Conservation (phyloP, 305 asterid species). For the Coffea humblotiana region DNA sequence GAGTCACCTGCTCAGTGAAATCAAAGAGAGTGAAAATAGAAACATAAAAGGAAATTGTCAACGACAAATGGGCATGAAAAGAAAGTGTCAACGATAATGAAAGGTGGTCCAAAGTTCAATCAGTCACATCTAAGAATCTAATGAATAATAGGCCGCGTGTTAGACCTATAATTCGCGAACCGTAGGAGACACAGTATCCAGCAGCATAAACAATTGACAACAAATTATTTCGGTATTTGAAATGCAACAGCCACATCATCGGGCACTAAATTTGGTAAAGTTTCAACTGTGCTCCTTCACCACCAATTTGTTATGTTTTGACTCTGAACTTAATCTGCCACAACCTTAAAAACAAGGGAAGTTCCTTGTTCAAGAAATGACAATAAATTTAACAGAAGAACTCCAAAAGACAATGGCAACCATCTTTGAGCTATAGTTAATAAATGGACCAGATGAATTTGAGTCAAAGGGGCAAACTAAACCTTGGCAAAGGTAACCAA, state of each 20-base stretch:
- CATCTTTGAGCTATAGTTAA: background rate
- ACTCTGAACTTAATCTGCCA: background rate
- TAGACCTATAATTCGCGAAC: background rate
- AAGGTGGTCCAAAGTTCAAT: background rate
- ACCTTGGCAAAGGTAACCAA: background rate
- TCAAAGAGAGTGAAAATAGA: background rate
- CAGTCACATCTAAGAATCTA: background rate
- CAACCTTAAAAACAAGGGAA: background rate
- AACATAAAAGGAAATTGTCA: background rate
- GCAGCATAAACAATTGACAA: background rate
- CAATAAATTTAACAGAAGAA: background rate
- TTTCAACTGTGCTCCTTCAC: background rate
- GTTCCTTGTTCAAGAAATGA: background rate
- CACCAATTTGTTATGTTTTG: background rate
- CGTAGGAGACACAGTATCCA: background rate
- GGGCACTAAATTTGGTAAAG: background rate
- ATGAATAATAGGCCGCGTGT: background rate
- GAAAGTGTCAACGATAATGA: background rate
- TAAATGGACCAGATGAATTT: background rate
- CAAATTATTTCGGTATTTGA: background rate
- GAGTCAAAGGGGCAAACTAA: background rate
- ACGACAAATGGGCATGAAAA: background rate
- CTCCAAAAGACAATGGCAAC: background rate
- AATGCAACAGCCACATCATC: background rate
- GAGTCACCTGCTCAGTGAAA: constrained; percentile 33